Percentiles rank a stretch among this genome's conserved stretches.
phyloP scores from a whole-genome alignment of 2,329 filamentous ascomycete genomes.

The Mollisiaceae sp. region DNA sequence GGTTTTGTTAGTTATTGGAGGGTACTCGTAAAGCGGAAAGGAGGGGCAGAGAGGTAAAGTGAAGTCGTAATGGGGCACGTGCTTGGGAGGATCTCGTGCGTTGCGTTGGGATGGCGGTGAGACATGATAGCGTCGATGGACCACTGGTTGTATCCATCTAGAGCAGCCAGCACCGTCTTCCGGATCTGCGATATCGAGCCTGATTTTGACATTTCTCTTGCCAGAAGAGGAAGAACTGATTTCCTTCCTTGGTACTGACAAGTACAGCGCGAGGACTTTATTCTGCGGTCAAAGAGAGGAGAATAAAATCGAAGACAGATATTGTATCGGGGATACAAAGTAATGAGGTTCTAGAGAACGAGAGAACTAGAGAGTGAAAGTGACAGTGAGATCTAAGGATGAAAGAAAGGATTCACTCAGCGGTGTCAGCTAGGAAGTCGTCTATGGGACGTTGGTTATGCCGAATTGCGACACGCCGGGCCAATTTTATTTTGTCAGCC shows the following conservation, averaged over 20 bases:
- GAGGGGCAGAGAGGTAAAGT: not conserved
- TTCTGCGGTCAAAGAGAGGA: not conserved
- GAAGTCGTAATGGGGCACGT: not conserved
- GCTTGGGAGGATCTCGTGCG: conserved; percentile 15
- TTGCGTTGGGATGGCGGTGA: not conserved
- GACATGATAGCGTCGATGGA: conserved; percentile 3
- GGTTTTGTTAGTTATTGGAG: not conserved
- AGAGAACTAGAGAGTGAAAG: too few species aligned
- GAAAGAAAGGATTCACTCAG: too few species aligned
- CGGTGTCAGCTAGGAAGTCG: too few species aligned
- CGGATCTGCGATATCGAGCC: not conserved
- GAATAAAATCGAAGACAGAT: not conserved
- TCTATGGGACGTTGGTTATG: too few species aligned
- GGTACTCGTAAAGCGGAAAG: too few species aligned
- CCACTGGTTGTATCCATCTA: conserved; percentile 4
- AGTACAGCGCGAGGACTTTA: not conserved
- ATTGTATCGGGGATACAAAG: too few species aligned
- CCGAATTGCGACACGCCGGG: too few species aligned
- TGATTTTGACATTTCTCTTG: not conserved
- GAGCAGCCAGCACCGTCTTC: conserved; percentile 6
- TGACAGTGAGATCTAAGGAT: too few species aligned
- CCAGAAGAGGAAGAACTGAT: too few species aligned
- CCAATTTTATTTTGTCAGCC: too few species aligned
- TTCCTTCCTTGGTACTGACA: too few species aligned
- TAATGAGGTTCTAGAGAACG: too few species aligned